A percentile compares a stretch with the other conserved stretches of the same genome.
Evolutionary conservation across 2,329 filamentous ascomycete genomes (phyloP).

Genomic region (Aspergillaceae sp.): DNA sequence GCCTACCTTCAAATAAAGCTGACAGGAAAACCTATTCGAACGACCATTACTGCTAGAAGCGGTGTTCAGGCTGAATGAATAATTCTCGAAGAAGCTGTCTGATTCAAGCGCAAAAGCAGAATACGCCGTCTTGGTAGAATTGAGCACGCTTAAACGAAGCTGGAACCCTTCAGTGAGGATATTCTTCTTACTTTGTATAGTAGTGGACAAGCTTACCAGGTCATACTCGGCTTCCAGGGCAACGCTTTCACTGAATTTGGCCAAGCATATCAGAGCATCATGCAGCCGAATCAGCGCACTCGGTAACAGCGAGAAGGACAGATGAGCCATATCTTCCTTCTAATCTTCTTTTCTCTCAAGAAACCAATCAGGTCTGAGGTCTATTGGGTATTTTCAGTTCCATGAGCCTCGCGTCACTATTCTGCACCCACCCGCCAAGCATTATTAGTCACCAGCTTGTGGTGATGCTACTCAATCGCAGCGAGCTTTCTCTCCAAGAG

Average conservation of each 20-base stretch:
- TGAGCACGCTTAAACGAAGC: constrained; percentile 54
- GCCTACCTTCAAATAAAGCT: constrained; percentile 49
- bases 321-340: constrained; percentile 16
- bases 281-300: constrained; percentile 49
- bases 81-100: constrained; percentile 48
- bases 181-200: neutral
- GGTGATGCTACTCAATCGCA: too few species aligned
- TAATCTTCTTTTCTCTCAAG: neutral
- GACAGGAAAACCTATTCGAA: constrained; percentile 48
- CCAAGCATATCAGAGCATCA: constrained; percentile 51
- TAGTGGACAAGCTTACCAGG: constrained; percentile 35
- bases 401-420: too few species aligned
- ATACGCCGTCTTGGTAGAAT: constrained; percentile 56
- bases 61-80: constrained; percentile 41
- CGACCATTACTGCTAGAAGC: constrained; percentile 17
- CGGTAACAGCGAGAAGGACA: constrained; percentile 48
- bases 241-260: constrained; percentile 56
- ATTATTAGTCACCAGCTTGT: too few species aligned
- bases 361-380: too few species aligned
- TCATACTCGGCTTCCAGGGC: constrained; percentile 53
- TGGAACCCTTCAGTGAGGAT: constrained; percentile 15
- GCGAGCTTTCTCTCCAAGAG: too few species aligned
- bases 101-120: constrained; percentile 50
- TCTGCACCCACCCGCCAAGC: too few species aligned
- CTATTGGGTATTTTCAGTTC: too few species aligned